These are phyloP conservation scores for Petunia axillaris DNA, from an alignment of 257 asterid species.

Conservation along the genomic window DNA sequence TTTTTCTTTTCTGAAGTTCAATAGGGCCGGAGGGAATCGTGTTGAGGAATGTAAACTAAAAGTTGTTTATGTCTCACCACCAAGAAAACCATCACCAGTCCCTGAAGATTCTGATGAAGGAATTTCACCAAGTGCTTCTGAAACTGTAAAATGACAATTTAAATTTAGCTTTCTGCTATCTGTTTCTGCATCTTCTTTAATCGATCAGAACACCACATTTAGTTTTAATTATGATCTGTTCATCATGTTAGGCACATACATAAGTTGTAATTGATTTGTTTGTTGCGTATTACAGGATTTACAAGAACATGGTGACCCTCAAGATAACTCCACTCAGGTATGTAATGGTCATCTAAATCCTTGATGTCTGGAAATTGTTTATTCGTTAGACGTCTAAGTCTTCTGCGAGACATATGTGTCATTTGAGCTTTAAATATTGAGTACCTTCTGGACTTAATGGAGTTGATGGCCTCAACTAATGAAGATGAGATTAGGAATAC, in stretches of 20 bases:
- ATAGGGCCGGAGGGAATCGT: slow-evolving; percentile 56
- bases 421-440: neutral
- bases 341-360: neutral
- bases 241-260: slow-evolving; percentile 22
- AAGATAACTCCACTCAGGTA: slow-evolving; percentile 24
- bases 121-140: slow-evolving; percentile 60
- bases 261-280: slow-evolving; percentile 12
- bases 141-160: slow-evolving; percentile 52
- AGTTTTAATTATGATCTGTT: slow-evolving; percentile 9
- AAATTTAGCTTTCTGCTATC: slow-evolving; percentile 49
- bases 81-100: slow-evolving; percentile 77
- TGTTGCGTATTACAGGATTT: slow-evolving; percentile 23
- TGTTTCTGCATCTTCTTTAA: slow-evolving; percentile 21
- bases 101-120: slow-evolving; percentile 79
- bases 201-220: neutral
- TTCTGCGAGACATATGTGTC: slow-evolving; percentile 8
- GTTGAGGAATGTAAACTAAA: slow-evolving; percentile 79
- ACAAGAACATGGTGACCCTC: slow-evolving; percentile 13
- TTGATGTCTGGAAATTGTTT: neutral
- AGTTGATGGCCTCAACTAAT: slow-evolving; percentile 17
- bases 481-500: slow-evolving; percentile 9
- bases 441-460: slow-evolving; percentile 11
- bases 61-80: slow-evolving; percentile 70
- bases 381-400: slow-evolving; percentile 1
- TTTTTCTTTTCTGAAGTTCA: slow-evolving; percentile 50